phyloP scores from a whole-genome alignment of 805 yeast species.

The Ogataea trehaloabstinens region DNA sequence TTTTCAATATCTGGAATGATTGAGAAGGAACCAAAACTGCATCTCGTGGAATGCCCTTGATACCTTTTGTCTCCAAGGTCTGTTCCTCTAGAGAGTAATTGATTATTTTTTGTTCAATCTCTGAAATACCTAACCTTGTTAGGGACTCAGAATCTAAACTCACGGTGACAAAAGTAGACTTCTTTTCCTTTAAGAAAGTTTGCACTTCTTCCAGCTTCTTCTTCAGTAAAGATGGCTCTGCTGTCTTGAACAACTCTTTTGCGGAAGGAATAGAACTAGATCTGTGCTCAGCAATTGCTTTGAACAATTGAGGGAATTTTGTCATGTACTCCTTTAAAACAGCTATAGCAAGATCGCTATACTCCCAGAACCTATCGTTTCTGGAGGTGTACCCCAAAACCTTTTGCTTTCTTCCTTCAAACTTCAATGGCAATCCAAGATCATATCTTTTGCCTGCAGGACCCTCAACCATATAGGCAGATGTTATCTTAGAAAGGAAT shows the following conservation, averaged over 20 bases:
- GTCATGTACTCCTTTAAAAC: slow-evolving; percentile 59
- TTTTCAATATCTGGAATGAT: slow-evolving; percentile 67
- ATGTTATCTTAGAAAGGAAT: slow-evolving; percentile 74
- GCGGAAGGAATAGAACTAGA: slow-evolving; percentile 37
- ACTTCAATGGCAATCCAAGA: slow-evolving; percentile 82
- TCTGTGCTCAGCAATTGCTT: slow-evolving; percentile 24
- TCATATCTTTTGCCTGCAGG: slow-evolving; percentile 53
- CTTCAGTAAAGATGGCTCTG: slow-evolving; percentile 42
- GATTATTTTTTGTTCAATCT: slow-evolving; percentile 62
- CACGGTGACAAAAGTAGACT: slow-evolving; percentile 53
- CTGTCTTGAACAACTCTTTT: slow-evolving; percentile 35
- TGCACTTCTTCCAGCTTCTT: slow-evolving; percentile 34
- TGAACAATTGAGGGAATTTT: slow-evolving; percentile 63
- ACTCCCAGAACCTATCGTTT: slow-evolving; percentile 73
- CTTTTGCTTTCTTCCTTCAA: slow-evolving; percentile 73
- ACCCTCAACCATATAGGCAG: slow-evolving; percentile 62
- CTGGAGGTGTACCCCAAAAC: slow-evolving; percentile 85
- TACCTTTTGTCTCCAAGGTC: slow-evolving; percentile 48
- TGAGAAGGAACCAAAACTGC: slow-evolving; percentile 77
- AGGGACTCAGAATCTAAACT: slow-evolving; percentile 77
- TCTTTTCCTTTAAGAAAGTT: slow-evolving; percentile 48
- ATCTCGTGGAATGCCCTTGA: slow-evolving; percentile 79
- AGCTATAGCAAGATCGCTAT: slow-evolving; percentile 67
- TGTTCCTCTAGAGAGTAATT: slow-evolving; percentile 45
- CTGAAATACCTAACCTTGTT: slow-evolving; percentile 59